phyloP scores from a whole-genome alignment of 345 rosid genomes.

The Aurinia saxatilis region DNA sequence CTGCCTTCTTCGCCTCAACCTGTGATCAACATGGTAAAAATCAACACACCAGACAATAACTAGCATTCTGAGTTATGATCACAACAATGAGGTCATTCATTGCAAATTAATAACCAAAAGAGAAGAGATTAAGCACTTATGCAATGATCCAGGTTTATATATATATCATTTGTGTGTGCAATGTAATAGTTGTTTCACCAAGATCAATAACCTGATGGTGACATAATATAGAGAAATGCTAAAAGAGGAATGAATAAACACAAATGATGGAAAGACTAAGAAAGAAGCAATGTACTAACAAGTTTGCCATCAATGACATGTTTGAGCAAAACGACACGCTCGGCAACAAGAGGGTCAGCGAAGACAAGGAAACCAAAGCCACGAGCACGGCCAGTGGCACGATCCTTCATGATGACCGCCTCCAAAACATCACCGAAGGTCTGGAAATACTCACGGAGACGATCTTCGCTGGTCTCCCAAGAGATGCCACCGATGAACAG shows the following conservation, averaged over 20 bases:
- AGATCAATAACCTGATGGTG: too few relatives aligned
- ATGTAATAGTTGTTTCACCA: too few relatives aligned
- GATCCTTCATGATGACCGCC: slow-evolving; percentile 91
- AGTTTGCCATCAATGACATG: slow-evolving; percentile 79
- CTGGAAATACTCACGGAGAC: slow-evolving; percentile 75
- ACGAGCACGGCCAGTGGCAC: slow-evolving; percentile 91
- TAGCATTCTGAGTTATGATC: too few relatives aligned
- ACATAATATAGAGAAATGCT: neutral
- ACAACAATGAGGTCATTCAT: too few relatives aligned
- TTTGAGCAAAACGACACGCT: slow-evolving; percentile 65
- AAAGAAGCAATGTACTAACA: slow-evolving; percentile 34
- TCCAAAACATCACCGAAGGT: slow-evolving; percentile 73
- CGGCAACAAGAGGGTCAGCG: slow-evolving; percentile 72
- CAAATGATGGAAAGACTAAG: too few relatives aligned
- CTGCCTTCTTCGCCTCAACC: slow-evolving; percentile 99
- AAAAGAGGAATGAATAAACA: slow-evolving; percentile 15
- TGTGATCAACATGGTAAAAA: too few relatives aligned
- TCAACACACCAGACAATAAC: neutral
- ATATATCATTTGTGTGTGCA: too few relatives aligned
- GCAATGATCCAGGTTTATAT: too few relatives aligned
- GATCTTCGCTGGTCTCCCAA: slow-evolving; percentile 90
- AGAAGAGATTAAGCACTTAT: neutral
- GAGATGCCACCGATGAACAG: slow-evolving; percentile 92
- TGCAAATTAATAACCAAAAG: too few relatives aligned
- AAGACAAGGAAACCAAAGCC: slow-evolving; percentile 92